A percentile compares a stretch with the other conserved stretches of the same genome.
Conservation (phyloP, 1,139 yeast genomes). For the Taphrina betulina region DNA sequence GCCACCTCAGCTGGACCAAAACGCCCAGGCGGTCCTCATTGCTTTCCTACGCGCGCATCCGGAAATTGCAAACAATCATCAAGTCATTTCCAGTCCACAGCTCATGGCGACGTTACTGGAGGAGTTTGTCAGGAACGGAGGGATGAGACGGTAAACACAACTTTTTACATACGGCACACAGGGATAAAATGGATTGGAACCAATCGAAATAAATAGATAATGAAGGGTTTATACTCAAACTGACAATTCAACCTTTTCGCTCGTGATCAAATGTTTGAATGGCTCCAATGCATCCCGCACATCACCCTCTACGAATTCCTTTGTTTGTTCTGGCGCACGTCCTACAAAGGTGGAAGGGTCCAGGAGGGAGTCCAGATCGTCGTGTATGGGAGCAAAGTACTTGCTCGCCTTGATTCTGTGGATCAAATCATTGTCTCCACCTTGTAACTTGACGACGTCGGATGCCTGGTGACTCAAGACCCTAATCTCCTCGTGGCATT, state of each 20-base stretch:
- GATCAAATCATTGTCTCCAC: constrained; percentile 96
- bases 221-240: no score
- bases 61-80: constrained; percentile 19
- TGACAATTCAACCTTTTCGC: constrained; percentile 62
- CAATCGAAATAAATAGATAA: no score
- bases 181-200: no score
- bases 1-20: constrained; percentile 13
- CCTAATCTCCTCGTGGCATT: constrained; percentile 95
- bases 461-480: constrained; percentile 97
- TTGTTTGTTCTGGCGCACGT: constrained; percentile 98
- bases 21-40: constrained; percentile 15
- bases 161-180: no score
- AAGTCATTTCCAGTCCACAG: constrained; percentile 25
- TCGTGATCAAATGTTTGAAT: constrained; percentile 58
- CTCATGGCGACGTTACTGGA: constrained; percentile 22
- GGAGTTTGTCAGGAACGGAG: constrained; percentile 15
- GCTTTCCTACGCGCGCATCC: constrained; percentile 29
- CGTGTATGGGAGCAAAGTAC: constrained; percentile 89
- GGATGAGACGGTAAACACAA: constrained; percentile 5
- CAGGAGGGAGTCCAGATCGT: constrained; percentile 70
- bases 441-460: constrained; percentile 94
- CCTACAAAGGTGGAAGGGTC: constrained; percentile 96
- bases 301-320: constrained; percentile 80
- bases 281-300: constrained; percentile 81
- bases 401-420: constrained; percentile 77